Base-by-base conservation (phyloP, 768 basidiomycete species). In the Suillus clintonianus region DNA sequence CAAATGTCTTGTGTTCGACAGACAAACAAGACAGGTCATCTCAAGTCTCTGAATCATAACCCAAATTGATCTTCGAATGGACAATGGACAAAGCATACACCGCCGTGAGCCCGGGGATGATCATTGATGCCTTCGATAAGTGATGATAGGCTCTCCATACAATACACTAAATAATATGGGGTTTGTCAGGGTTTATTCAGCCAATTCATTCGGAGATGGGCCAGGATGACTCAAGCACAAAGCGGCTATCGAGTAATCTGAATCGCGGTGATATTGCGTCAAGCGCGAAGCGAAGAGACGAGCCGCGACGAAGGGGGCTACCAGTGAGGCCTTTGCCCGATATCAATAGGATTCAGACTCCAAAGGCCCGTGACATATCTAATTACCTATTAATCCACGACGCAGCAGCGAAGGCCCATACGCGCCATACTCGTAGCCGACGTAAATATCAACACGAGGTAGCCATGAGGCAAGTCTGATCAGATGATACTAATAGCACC, bases 341-440 rank as follows among this genome's bases (percentile, higher is more conserved):
- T 51, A 30, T 17, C 15, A 10, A 32, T n/a, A 32, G 10, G 19
- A 53, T 32, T 11, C 30, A 19, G 17, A 19, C 55, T 17, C 2
- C 37, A 17, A 56, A 27, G 15, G 14, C 5, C 9, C 10, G 24
- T 57, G 56, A 37, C 24, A 3, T 11, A 37, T 57, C 24, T 57
- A 19, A 57, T 57, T 57, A 57, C 56, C 17, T 41, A 41, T 27
- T 57, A 41, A 41, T 30, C 50, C 56, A 41, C 56, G 39, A 41
- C 17, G 15, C 15, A 39, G 5, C 37, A 39, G 24, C 55, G 24
- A 39, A 56, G 14, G 15, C 17, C 36, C 47, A 45, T 22, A n/a
- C n/a, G 36, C 24, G 5, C 27, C 19, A 10, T 24, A 15, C 36
- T 27, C 19, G 37, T 39, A 56, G 55, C 55, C 37, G 55, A 56